Evolutionary conservation across 805 yeast genomes (phyloP).

Genomic region (Suhomyces xylopsoci): DNA sequence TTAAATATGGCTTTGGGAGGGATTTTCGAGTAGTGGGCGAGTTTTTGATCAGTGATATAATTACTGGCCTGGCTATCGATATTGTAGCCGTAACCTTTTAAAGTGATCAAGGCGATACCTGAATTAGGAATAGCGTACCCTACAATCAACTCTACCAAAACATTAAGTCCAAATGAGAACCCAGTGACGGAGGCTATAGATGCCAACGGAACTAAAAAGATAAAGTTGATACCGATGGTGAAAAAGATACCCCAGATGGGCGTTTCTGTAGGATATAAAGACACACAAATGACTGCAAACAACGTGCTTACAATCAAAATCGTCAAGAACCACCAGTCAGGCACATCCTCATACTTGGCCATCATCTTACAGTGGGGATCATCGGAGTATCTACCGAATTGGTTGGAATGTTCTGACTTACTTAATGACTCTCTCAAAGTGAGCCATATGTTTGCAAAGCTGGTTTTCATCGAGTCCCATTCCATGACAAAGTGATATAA

Average conservation of each 20-base stretch:
- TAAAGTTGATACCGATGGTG: conserved; percentile 51
- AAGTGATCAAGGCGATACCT: conserved; percentile 55
- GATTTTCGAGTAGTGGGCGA: conserved; percentile 26
- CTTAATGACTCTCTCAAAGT: conserved; percentile 27
- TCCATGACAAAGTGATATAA: conserved; percentile 47
- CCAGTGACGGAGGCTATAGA: conserved; percentile 63
- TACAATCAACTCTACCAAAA: conserved; percentile 59
- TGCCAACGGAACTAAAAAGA: conserved; percentile 60
- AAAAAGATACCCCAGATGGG: conserved; percentile 64
- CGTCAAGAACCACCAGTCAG: conserved; percentile 65
- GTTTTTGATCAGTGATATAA: conserved; percentile 35
- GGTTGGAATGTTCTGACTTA: conserved; percentile 7
- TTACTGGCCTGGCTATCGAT: conserved; percentile 63
- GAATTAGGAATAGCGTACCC: conserved; percentile 64
- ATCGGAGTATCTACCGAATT: conserved; percentile 25
- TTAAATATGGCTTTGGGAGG: conserved; percentile 25
- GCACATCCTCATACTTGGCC: conserved; percentile 62
- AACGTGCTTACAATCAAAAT: conserved; percentile 46
- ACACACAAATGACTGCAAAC: conserved; percentile 43
- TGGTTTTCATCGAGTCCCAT: conserved; percentile 39
- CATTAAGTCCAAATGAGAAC: conserved; percentile 55
- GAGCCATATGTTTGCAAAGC: conserved; percentile 33
- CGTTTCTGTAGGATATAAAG: conserved; percentile 49
- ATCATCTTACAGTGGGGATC: conserved; percentile 61
- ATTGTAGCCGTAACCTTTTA: conserved; percentile 48